Evolutionary conservation across 768 basidiomycete genomes (phyloP), one percentile per base, ranked within the genome.

Genomic region (Coprinopsis sp.): DNA sequence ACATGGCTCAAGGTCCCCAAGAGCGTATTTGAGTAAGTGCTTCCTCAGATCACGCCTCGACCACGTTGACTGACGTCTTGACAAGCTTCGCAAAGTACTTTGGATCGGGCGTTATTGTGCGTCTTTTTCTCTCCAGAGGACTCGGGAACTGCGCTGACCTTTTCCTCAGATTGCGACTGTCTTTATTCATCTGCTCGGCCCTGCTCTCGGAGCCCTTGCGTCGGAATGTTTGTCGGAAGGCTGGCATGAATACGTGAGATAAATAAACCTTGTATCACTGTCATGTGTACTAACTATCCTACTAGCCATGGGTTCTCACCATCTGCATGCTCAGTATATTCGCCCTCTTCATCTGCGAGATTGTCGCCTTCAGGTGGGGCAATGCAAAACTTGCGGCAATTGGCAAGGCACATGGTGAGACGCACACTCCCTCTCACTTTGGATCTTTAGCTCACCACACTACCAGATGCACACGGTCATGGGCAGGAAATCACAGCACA

Each of bases 291-390:
- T 46, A 33, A 27, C 19, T 5, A 7, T 25, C 30, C 14, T 16
- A 37, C 19, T 51, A 93, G 88, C 87, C 87, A 4, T 95, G 88
- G 64, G 74, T 89, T 0, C 73, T 94, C 4, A 92, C 82, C 0
- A 68, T 96, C 23, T 84, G 87, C 47, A 77, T 97, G 63, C 58
- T 82, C 33, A 84, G 89, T 57, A 82, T 96, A 28, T 94, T 91
- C 61, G 54, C 58, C 22, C 87, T 96, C 36, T 97, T 96, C 69
- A 73, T 91, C 53, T 65, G 87, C 40, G 93, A 98, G 64, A 63
- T 97, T 13, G 58, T 88, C 38, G 91, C 93, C 11, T 91, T 93
- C 68, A 81, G 94, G 45, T 83, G 86, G 73, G 95, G 94, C 0
- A 84, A 79, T 0, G 69, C 80, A 6, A 85, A 80, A 59, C 76